phyloP scores from a whole-genome alignment of 257 asterid genomes.

The Fraxinus excelsior region DNA sequence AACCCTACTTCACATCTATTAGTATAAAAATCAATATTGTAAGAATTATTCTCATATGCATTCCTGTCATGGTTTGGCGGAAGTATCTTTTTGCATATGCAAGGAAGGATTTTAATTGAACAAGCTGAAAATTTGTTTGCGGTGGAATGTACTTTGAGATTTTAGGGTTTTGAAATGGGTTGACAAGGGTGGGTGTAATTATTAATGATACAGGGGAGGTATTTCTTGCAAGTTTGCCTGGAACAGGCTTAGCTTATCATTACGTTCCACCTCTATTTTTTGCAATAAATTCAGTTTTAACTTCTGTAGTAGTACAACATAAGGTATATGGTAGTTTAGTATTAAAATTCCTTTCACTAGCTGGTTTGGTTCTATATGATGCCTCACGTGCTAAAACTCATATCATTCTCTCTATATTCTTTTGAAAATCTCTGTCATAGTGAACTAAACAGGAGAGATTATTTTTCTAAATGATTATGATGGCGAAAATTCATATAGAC shows the following conservation, averaged over 20 bases:
- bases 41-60: not conserved
- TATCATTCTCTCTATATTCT: not conserved
- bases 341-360: not conserved
- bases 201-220: not conserved
- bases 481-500: not conserved
- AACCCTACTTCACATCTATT: not conserved
- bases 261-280: not conserved
- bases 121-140: not conserved
- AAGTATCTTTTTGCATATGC: not conserved
- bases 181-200: not conserved
- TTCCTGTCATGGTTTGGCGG: not conserved
- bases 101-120: not conserved
- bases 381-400: not conserved
- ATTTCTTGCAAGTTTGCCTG: not conserved
- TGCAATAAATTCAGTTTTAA: not conserved
- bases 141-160: not conserved
- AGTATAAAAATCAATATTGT: too few relatives aligned
- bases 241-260: not conserved
- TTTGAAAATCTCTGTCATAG: not conserved
- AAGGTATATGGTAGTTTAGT: not conserved
- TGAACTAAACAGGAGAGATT: not conserved
- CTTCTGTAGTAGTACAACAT: not conserved
- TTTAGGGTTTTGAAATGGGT: not conserved
- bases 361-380: not conserved
- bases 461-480: not conserved